Evolutionary conservation across 164 flowering plant genomes (phyloP).

Genomic region (Sextonia rubra): DNA sequence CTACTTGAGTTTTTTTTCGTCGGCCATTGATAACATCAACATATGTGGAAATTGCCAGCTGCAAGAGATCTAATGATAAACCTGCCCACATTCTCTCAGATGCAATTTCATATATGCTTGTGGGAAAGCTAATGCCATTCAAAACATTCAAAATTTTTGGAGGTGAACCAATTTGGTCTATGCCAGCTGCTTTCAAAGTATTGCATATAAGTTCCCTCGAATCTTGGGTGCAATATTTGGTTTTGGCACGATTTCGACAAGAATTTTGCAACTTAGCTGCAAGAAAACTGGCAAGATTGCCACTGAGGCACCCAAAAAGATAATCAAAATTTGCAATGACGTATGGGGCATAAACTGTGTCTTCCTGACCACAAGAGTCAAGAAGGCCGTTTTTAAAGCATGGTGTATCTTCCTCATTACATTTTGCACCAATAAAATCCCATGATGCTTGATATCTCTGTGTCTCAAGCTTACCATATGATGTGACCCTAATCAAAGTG

Average conservation of each 20-base stretch:
- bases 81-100: constrained; percentile 46
- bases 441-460: constrained; percentile 59
- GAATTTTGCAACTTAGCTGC: constrained; percentile 19
- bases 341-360: constrained; percentile 34
- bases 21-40: constrained; percentile 35
- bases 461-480: constrained; percentile 72
- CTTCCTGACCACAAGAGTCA: constrained; percentile 23
- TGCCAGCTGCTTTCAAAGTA: constrained; percentile 41
- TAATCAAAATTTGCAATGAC: constrained; percentile 37
- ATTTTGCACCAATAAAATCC: constrained; percentile 19
- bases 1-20: constrained; percentile 27
- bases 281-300: constrained; percentile 29
- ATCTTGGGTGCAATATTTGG: constrained; percentile 17
- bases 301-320: constrained; percentile 38
- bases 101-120: constrained; percentile 60
- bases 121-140: constrained; percentile 37
- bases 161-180: constrained; percentile 23
- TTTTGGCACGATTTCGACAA: neutral
- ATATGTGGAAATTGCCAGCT: constrained; percentile 42
- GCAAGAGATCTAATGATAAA: constrained; percentile 45
- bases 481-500: constrained; percentile 51
- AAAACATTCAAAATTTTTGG: constrained; percentile 29
- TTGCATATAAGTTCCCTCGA: constrained; percentile 31
- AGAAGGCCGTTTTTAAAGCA: constrained; percentile 24
- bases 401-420: constrained; percentile 18